Evolutionary conservation across 495 filamentous ascomycete genomes (phyloP), one percentile per base, ranked within the genome.

Genomic region (Podospora bellae-mahoneyi): DNA sequence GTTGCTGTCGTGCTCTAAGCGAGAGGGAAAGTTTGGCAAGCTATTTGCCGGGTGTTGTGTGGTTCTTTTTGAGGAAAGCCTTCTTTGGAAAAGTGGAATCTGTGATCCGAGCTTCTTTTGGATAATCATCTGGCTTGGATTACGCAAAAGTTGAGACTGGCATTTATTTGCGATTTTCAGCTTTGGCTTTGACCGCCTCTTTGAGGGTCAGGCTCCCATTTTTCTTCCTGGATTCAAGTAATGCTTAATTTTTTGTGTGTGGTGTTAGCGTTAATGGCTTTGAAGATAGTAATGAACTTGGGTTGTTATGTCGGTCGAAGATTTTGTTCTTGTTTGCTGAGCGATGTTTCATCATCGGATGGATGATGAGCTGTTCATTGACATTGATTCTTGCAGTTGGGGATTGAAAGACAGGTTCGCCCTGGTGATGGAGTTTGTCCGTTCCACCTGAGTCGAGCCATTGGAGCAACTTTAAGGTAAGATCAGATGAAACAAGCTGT

Each of bases 1-100:
- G 73, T 75, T 32, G 78, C 69, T 55, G 75, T 71, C 66, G 70
- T 78, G 32, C 73, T 80, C 20, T 80, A 72, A 68, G 39, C 39
- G 15, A 48, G 15, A 48, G 15, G 9, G 9, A 19, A n/a, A 32
- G 19, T 4, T 10, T 28, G 39, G 30, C 30, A 32, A 20, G 13
- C 62, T 10, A 13, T 23, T 20, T 44, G 34, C 60, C 10, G 26
- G 62, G 16, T 10, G 54, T 26, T 56, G 34, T 15, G 16, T 58
- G 23, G 55, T 55, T 26, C 6, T 7, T 15, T 44, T 53, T 57
- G 64, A 20, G 34, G 60, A 60, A 60, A 10, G 19, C 16, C 4
- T 54, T 30, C 23, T 64, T 64, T 28, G 44, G 20, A 32, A 48
- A 48, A 48, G 9, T 18, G 39, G 39, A 48, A 6, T 48, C 15